phyloP scores from a whole-genome alignment of 805 yeast species.

The Cyberlindnera xishuangbannaensis region DNA sequence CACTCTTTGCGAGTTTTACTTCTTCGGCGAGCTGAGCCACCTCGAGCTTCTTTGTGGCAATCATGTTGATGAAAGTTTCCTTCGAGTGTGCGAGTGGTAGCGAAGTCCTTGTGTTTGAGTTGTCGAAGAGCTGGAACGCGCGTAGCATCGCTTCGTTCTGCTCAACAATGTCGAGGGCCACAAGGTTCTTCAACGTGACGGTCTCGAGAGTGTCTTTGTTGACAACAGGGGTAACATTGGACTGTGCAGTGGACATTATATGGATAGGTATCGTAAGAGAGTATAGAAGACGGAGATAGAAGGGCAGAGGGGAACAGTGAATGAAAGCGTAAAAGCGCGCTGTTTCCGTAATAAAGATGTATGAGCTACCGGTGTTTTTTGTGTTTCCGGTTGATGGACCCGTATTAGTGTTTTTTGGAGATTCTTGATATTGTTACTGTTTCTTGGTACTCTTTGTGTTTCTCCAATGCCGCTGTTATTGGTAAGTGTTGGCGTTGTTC shows the following conservation, averaged over 20 bases:
- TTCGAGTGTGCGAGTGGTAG: constrained; percentile 6
- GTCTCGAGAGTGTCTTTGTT: constrained; percentile 15
- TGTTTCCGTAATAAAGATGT: too few relatives aligned
- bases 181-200: constrained; percentile 23
- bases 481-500: too few relatives aligned
- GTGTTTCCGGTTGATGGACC: too few relatives aligned
- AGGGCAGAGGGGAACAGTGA: too few relatives aligned
- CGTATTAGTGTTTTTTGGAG: too few relatives aligned
- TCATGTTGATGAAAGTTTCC: constrained; percentile 7
- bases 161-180: constrained; percentile 23
- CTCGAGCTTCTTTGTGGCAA: constrained; percentile 10
- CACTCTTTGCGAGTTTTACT: background rate
- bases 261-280: background rate
- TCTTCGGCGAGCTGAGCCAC: constrained; percentile 4
- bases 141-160: constrained; percentile 20
- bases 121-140: constrained; percentile 20
- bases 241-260: constrained; percentile 20
- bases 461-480: too few relatives aligned
- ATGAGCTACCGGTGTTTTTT: too few relatives aligned
- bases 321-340: too few relatives aligned
- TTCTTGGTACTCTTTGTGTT: too few relatives aligned
- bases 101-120: constrained; percentile 6
- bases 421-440: too few relatives aligned
- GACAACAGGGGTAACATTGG: constrained; percentile 16
- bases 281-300: background rate